Percentiles rank a stretch among this genome's conserved stretches.
phyloP scores from a whole-genome alignment of 2,329 filamentous ascomycete species.

The Pseudonectria foliicola region DNA sequence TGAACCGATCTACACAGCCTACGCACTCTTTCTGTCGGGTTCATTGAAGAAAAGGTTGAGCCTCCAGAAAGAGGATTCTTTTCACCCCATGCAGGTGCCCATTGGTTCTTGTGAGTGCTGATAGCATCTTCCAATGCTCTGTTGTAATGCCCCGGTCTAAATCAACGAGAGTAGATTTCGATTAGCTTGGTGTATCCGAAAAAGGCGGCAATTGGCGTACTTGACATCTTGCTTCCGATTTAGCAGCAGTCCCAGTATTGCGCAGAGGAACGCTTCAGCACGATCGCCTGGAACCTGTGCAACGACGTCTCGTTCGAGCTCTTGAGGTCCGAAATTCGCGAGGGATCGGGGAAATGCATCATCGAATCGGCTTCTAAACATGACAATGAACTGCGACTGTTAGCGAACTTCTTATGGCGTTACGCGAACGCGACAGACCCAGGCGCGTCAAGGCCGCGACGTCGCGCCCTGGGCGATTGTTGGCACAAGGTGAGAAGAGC shows the following conservation, averaged over 20 bases:
- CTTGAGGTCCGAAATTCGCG: conserved; percentile 86
- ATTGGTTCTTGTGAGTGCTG: conserved; percentile 76
- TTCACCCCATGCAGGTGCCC: conserved; percentile 76
- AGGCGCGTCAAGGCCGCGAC: conserved; percentile 39
- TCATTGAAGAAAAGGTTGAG: conserved; percentile 75
- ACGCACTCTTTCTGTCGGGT: conserved; percentile 70
- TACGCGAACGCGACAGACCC: conserved; percentile 37
- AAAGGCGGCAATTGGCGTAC: conserved; percentile 48
- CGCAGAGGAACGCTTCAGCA: conserved; percentile 83
- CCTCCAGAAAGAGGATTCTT: conserved; percentile 78
- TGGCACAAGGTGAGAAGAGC: conserved; percentile 15
- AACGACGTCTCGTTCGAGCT: conserved; percentile 80
- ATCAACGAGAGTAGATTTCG: conserved; percentile 10
- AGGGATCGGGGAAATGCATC: conserved; percentile 84
- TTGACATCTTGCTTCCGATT: conserved; percentile 99
- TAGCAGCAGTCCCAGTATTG: conserved; percentile 76
- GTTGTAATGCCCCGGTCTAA: conserved; percentile 82
- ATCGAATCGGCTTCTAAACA: conserved; percentile 91
- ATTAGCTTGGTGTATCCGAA: conserved; percentile 8
- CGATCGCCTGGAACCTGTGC: conserved; percentile 74
- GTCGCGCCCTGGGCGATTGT: conserved; percentile 29
- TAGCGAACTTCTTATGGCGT: conserved; percentile 26
- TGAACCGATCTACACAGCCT: neutral
- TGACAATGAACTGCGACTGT: conserved; percentile 78
- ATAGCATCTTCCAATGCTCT: conserved; percentile 92